Base-by-base conservation (phyloP, 2,329 filamentous ascomycete genomes). In the Capronia americana region DNA sequence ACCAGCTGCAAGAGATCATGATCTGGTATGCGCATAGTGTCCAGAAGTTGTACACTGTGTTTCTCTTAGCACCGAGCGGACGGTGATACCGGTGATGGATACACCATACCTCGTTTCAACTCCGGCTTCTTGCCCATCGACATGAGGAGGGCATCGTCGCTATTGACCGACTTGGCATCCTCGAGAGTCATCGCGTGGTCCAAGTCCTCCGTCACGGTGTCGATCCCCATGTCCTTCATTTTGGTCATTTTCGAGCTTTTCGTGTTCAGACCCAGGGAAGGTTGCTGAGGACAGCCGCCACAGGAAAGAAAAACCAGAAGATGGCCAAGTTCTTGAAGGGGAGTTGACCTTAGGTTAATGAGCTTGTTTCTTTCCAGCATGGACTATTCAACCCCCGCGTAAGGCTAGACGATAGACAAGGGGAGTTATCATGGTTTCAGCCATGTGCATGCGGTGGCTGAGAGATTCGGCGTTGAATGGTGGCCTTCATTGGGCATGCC, bases 61-160 rank as follows among this genome's bases (percentile, higher is more conserved):
- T 55, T 3, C 10, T 1, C 17, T 55, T 17, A 55, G 53, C 28
- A 53, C 26, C 48, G 20, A 28, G 14, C 23, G 1, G 8, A 26
- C 26, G 8, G 7, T 11, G 26, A 12, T 5, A 23, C 11, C 20
- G 48, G 12, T 5, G n/a, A 50, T 0, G 20, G 48, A 11, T 5
- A 3, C 5, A 20, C 24, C 51, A n/a, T 55, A 55, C 53, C 53
- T 30, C 68, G 68, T 51, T 50, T 57, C 62, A 69, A 48, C 48
- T 69, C 68, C 46, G 68, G 68, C 61, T 65, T 67, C 63, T 69
- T 69, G 65, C 68, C 68, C 68, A 69, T 69, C 12, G 65, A 68
- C 65, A 69, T 65, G 48, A 69, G 65, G 17, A 68, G 57, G 17
- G 65, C 65, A 65, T 69, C 68, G 44, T 69, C 68, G 53, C 62